Percentiles rank a stretch among this genome's conserved stretches.
phyloP scores from a whole-genome alignment of 139 green algal genomes.

The Micractinium sp. region DNA sequence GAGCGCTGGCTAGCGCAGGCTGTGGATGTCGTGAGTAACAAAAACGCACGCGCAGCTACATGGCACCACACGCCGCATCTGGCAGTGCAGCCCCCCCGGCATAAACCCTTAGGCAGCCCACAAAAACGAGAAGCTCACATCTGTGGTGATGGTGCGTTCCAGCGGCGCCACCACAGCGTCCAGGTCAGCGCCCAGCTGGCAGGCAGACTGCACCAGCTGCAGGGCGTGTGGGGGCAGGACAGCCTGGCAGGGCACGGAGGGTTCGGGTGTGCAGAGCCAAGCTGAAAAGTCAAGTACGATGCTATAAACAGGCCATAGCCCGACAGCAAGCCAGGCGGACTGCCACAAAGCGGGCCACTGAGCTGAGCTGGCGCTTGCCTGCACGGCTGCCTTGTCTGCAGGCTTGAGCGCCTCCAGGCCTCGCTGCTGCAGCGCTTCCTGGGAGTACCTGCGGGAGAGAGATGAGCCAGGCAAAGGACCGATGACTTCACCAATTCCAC shows the following conservation, averaged over 20 bases:
- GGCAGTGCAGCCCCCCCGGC: too few relatives aligned
- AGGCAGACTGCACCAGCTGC: neutral
- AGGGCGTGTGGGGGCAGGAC: neutral
- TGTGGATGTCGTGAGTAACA: too few relatives aligned
- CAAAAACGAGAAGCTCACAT: too few relatives aligned
- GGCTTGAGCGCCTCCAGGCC: neutral
- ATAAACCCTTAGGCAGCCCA: too few relatives aligned
- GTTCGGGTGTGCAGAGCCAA: neutral
- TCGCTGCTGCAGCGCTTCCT: neutral
- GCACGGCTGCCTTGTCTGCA: neutral
- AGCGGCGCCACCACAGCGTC: neutral
- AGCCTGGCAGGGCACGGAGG: too few relatives aligned
- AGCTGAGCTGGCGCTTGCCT: neutral
- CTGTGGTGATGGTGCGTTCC: neutral
- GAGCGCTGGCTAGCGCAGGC: too few relatives aligned
- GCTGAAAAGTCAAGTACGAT: neutral
- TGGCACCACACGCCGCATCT: too few relatives aligned
- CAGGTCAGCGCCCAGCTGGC: neutral
- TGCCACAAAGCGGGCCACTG: neutral
- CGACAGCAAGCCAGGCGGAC: neutral
- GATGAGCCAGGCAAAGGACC: too few relatives aligned
- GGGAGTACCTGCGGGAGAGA: neutral
- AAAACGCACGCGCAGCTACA: too few relatives aligned
- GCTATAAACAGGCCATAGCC: neutral
- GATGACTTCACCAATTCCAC: too few relatives aligned